phyloP scores from a whole-genome alignment of 257 asterid genomes.

The Knoxia roxburghii region DNA sequence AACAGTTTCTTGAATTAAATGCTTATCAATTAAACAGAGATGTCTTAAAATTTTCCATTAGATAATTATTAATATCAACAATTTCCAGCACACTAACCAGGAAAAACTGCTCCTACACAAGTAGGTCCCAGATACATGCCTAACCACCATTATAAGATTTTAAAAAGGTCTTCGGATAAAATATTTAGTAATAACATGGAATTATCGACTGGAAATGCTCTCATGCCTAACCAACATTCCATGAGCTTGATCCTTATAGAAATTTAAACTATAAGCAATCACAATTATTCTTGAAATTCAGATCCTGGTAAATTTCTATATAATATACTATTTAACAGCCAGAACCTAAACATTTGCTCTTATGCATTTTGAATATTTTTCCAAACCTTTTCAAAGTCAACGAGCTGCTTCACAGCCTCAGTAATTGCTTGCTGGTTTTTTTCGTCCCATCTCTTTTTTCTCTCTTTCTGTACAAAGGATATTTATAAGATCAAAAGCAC shows the following conservation, averaged over 20 bases:
- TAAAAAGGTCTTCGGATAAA: not conserved
- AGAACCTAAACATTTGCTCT: not conserved
- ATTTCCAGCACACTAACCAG: not conserved
- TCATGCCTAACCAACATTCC: not conserved
- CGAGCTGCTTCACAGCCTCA: constrained; percentile 81
- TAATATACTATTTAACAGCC: not conserved
- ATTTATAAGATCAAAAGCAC: constrained; percentile 13
- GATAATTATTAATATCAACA: not conserved
- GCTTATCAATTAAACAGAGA: not conserved
- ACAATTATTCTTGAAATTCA: not conserved
- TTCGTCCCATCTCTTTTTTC: constrained; percentile 86
- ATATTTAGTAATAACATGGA: not conserved
- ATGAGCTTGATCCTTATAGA: not conserved
- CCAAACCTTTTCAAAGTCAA: constrained; percentile 71
- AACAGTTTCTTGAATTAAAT: constrained; percentile 6
- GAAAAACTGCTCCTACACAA: not conserved
- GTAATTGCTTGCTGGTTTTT: constrained; percentile 87
- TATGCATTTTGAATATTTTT: no score
- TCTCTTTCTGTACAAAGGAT: constrained; percentile 64
- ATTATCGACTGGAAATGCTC: no score
- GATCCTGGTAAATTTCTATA: not conserved
- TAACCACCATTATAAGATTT: not conserved
- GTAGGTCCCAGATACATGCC: not conserved
- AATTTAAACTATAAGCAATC: not conserved
- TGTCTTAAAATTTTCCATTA: not conserved